A percentile compares a stretch with the other conserved stretches of the same genome.
Conservation (phyloP, 2,329 filamentous ascomycete species). For the Zelopaecilomyces penicillatus region DNA sequence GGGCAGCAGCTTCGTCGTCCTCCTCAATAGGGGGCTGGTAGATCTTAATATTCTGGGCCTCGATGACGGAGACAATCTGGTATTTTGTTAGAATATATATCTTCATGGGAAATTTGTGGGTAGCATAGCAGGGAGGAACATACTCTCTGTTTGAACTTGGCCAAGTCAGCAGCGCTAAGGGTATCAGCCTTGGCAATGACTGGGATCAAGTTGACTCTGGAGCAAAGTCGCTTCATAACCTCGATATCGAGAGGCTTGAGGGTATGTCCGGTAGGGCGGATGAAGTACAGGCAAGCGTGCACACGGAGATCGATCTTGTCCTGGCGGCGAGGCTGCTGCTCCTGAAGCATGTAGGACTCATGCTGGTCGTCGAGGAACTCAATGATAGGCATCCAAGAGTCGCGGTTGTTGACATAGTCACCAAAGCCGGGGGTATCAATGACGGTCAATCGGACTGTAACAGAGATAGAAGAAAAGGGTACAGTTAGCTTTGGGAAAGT, state of each 20-base stretch:
- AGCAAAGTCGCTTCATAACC: conserved; percentile 99
- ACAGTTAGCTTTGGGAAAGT: neutral
- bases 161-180: conserved; percentile 82
- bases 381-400: conserved; percentile 99
- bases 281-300: conserved; percentile 98
- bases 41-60: conserved; percentile 99
- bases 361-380: conserved; percentile 99
- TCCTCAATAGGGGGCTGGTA: conserved; percentile 97
- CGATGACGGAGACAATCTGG: conserved; percentile 88
- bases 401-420: conserved; percentile 99
- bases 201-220: conserved; percentile 95
- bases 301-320: conserved; percentile 99
- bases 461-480: neutral
- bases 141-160: conserved; percentile 93
- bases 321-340: conserved; percentile 94
- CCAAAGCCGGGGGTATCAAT: conserved; percentile 99
- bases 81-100: conserved; percentile 19
- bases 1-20: conserved; percentile 91
- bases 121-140: conserved; percentile 23
- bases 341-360: conserved; percentile 99
- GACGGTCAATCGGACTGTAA: conserved; percentile 85
- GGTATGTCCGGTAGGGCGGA: conserved; percentile 95
- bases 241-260: conserved; percentile 98
- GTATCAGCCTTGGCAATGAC: conserved; percentile 99
- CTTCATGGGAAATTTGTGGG: neutral